Evolutionary conservation across 2,329 filamentous ascomycete genomes (phyloP).

Genomic region (Epichloe amarillans): DNA sequence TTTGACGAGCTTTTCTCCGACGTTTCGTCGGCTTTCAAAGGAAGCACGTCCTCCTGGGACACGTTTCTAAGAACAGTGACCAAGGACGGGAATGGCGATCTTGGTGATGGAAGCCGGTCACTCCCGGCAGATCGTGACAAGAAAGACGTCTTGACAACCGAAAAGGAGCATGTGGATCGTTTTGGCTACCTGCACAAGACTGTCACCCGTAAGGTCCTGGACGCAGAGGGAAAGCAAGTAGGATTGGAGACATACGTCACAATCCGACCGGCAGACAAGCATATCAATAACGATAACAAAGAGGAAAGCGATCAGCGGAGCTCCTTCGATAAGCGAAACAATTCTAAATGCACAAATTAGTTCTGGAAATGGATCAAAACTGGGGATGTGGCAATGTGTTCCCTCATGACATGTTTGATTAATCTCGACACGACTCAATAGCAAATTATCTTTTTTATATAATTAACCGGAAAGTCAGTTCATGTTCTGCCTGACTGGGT

Average conservation of each 20-base stretch:
- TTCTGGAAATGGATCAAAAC: slow-evolving; percentile 24
- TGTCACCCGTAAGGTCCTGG: slow-evolving; percentile 25
- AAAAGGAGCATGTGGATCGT: slow-evolving; percentile 28
- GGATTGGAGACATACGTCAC: slow-evolving; percentile 23
- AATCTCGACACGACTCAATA: too few relatives aligned
- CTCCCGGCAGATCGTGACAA: slow-evolving; percentile 11
- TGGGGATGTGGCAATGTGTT: neutral
- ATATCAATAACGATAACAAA: slow-evolving; percentile 8
- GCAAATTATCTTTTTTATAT: too few relatives aligned
- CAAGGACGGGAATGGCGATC: slow-evolving; percentile 7
- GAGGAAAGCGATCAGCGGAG: neutral
- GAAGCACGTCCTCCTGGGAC: slow-evolving; percentile 26
- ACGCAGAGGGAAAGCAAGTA: slow-evolving; percentile 28
- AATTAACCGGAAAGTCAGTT: too few relatives aligned
- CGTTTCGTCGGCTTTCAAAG: slow-evolving; percentile 23
- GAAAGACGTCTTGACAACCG: slow-evolving; percentile 21
- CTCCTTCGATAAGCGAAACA: neutral
- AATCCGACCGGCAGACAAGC: slow-evolving; percentile 16
- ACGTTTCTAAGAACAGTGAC: slow-evolving; percentile 24
- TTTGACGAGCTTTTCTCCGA: slow-evolving; percentile 30
- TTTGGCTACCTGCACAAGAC: slow-evolving; percentile 30
- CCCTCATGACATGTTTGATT: neutral
- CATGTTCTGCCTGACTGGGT: too few relatives aligned
- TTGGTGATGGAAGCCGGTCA: slow-evolving; percentile 5
- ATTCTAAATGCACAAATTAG: slow-evolving; percentile 21